A percentile compares a stretch with the other conserved stretches of the same genome.
These are phyloP conservation scores for Thielaviopsis musarum DNA, from an alignment of 2,329 filamentous ascomycete species.

Conservation along the genomic window DNA sequence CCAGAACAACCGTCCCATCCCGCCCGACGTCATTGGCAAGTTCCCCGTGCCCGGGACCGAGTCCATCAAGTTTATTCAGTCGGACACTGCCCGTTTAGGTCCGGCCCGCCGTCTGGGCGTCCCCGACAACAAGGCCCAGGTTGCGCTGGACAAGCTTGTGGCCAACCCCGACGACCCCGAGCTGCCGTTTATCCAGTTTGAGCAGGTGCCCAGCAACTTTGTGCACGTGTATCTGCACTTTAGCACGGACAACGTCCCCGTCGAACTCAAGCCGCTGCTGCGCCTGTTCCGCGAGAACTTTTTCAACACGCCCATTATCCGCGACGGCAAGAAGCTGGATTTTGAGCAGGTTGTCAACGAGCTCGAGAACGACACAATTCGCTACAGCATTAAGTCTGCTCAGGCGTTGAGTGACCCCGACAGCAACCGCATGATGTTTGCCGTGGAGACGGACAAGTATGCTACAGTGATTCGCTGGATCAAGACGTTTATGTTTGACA, in stretches of 20 bases:
- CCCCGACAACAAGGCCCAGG: slow-evolving; percentile 53
- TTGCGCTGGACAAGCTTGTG: slow-evolving; percentile 51
- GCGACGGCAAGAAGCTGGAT: slow-evolving; percentile 57
- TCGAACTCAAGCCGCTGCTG: slow-evolving; percentile 71
- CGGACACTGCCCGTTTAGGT: slow-evolving; percentile 68
- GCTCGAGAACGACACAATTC: slow-evolving; percentile 79
- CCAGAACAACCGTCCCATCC: slow-evolving; percentile 79
- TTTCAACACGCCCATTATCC: slow-evolving; percentile 76
- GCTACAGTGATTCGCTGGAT: slow-evolving; percentile 68
- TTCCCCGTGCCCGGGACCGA: slow-evolving; percentile 74
- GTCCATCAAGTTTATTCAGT: slow-evolving; percentile 89
- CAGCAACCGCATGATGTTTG: slow-evolving; percentile 64
- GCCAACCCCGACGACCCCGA: slow-evolving; percentile 6
- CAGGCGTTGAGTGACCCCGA: slow-evolving; percentile 60
- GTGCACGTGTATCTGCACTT: slow-evolving; percentile 70
- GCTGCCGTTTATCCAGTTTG: slow-evolving; percentile 69
- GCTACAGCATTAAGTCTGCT: slow-evolving; percentile 57
- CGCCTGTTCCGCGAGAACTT: slow-evolving; percentile 80
- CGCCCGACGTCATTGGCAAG: slow-evolving; percentile 58
- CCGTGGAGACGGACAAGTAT: slow-evolving; percentile 81
- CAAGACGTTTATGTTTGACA: slow-evolving; percentile 70
- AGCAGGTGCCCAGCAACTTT: slow-evolving; percentile 86
- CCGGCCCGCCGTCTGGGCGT: slow-evolving; percentile 54
- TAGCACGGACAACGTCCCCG: slow-evolving; percentile 59
- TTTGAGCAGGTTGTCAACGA: slow-evolving; percentile 89